Conservation (phyloP, 371 early-diverging fungal genomes). For the Choanephora cucurbitarum region DNA sequence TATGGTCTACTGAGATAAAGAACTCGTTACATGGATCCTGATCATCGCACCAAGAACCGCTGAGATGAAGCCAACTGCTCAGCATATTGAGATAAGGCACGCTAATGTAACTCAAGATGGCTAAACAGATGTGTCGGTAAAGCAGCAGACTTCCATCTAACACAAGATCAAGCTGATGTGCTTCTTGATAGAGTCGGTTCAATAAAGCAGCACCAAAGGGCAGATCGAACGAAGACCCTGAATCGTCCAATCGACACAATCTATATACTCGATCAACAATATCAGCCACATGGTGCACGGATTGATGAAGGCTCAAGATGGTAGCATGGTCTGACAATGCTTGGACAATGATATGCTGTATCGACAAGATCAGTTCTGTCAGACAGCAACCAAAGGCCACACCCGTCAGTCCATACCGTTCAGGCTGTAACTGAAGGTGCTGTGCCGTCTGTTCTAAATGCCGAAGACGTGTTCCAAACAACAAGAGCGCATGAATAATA, state of each 20-base stretch:
- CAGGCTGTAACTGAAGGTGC: constrained; percentile 36
- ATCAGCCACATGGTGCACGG: constrained; percentile 21
- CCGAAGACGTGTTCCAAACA: constrained; percentile 39
- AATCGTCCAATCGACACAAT: constrained; percentile 5
- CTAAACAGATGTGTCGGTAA: constrained; percentile 41
- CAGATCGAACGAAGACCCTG: constrained; percentile 9
- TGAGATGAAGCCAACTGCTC: constrained; percentile 51
- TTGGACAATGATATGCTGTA: constrained; percentile 40
- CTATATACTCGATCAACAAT: constrained; percentile 9
- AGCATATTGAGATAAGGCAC: constrained; percentile 51
- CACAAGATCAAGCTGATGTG: constrained; percentile 27
- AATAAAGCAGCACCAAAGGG: constrained; percentile 49
- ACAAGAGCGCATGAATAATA: constrained; percentile 31
- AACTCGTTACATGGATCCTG: constrained; percentile 52
- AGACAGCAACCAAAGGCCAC: constrained; percentile 54
- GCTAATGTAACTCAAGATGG: constrained; percentile 46
- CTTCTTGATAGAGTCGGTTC: constrained; percentile 39
- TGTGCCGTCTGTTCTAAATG: constrained; percentile 32
- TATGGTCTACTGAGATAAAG: constrained; percentile 32
- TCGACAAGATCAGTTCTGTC: constrained; percentile 34
- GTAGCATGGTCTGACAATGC: constrained; percentile 12
- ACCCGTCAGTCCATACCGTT: constrained; percentile 43
- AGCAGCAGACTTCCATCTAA: constrained; percentile 28
- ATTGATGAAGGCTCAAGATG: constrained; percentile 41
- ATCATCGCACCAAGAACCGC: constrained; percentile 9